Percentiles rank a stretch among this genome's conserved stretches.
phyloP scores from a whole-genome alignment of 1,284 basidiomycete genomes.

The Trichosporon ovoides region DNA sequence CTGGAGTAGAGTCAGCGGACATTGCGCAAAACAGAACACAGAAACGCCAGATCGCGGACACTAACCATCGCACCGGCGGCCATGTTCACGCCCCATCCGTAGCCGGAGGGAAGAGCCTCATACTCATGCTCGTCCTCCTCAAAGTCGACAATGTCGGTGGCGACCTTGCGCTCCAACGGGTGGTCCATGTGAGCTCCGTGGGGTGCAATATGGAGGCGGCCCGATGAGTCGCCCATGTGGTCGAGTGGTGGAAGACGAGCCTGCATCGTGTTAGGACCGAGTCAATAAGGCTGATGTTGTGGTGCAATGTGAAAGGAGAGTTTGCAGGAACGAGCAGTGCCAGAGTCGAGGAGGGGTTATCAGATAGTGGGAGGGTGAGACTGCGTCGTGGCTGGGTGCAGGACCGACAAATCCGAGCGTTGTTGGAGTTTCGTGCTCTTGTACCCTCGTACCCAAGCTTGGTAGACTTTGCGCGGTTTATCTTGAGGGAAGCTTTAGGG shows the following conservation, averaged over 20 bases:
- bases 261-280: conserved; percentile 5
- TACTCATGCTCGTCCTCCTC: conserved; percentile 49
- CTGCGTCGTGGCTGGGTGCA: neutral
- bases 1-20: conserved; percentile 49
- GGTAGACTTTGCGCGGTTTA: neutral
- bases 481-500: neutral
- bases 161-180: conserved; percentile 14
- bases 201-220: conserved; percentile 25
- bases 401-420: conserved; percentile 1
- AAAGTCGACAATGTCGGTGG: conserved; percentile 12
- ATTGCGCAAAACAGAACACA: neutral
- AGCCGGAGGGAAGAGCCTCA: conserved; percentile 47
- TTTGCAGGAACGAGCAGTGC: neutral
- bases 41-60: conserved; percentile 18
- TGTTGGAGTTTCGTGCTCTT: neutral
- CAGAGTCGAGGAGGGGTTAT: neutral
- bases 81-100: conserved; percentile 73
- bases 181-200: conserved; percentile 23
- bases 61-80: conserved; percentile 88
- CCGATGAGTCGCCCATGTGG: conserved; percentile 7
- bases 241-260: neutral
- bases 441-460: neutral
- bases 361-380: neutral
- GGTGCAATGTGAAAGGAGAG: conserved; percentile 1
- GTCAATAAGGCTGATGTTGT: neutral